These are phyloP conservation scores for Fusarium penzigii DNA, from an alignment of 2,329 filamentous ascomycete species.

Conservation along the genomic window DNA sequence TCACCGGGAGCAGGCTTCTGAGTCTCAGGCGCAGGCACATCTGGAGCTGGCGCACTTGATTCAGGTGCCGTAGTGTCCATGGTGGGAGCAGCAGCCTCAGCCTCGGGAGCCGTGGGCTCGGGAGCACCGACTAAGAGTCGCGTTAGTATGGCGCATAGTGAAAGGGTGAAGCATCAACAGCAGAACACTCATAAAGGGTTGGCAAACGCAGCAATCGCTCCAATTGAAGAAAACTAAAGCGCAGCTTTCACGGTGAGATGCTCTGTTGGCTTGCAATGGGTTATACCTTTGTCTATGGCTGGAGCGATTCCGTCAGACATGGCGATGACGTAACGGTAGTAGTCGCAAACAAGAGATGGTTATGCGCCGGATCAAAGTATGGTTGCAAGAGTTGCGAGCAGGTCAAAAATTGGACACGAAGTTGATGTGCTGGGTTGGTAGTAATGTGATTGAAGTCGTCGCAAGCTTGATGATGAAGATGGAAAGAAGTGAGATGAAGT, in stretches of 20 bases:
- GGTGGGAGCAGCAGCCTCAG: slow-evolving; percentile 29
- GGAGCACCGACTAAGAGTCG: slow-evolving; percentile 31
- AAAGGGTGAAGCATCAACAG: not conserved
- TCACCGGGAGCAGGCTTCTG: slow-evolving; percentile 15
- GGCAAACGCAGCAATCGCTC: slow-evolving; percentile 1
- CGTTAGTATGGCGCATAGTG: slow-evolving; percentile 14
- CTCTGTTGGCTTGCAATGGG: slow-evolving; percentile 17
- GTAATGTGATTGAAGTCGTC: slow-evolving; percentile 7
- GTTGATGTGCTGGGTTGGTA: slow-evolving; percentile 10
- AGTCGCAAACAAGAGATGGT: slow-evolving; percentile 20
- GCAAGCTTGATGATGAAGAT: slow-evolving; percentile 15
- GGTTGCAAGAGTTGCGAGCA: slow-evolving; percentile 10
- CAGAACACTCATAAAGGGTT: not conserved
- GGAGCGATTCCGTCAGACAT: slow-evolving; percentile 38
- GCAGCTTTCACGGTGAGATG: slow-evolving; percentile 2
- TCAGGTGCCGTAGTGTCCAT: slow-evolving; percentile 26
- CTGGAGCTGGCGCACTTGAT: slow-evolving; percentile 16
- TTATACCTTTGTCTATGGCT: slow-evolving; percentile 39
- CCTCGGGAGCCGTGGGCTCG: slow-evolving; percentile 30
- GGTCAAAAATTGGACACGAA: slow-evolving; percentile 6
- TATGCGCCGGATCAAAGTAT: slow-evolving; percentile 3
- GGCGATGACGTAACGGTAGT: slow-evolving; percentile 34
- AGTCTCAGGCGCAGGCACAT: slow-evolving; percentile 14
- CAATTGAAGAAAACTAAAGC: slow-evolving; percentile 18
- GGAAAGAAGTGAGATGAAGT: slow-evolving; percentile 18